A percentile compares a stretch with the other conserved stretches of the same genome.
Evolutionary conservation across 352 stramenopile species (phyloP).

Genomic region (Nannochloropsis limnetica): DNA sequence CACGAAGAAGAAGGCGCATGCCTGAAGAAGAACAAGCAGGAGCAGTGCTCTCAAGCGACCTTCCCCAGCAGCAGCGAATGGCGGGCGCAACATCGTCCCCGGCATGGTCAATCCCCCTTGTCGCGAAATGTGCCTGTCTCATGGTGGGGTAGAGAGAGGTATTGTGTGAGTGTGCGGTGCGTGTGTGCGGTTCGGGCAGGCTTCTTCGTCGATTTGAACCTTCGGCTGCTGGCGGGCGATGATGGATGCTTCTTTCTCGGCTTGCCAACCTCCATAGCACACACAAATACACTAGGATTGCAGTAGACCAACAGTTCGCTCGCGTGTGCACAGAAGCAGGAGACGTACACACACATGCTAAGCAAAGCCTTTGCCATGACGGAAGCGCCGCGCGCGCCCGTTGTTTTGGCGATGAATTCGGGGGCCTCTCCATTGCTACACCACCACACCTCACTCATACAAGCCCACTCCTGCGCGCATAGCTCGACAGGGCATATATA

Average conservation of each 20-base stretch:
- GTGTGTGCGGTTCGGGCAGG: neutral
- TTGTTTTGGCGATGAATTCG: no score
- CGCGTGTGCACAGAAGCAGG: neutral
- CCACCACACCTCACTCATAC: no score
- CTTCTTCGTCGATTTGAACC: neutral
- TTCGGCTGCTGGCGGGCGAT: no score
- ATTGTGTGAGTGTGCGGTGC: neutral
- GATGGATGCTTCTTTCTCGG: neutral
- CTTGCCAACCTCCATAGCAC: neutral
- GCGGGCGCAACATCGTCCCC: neutral
- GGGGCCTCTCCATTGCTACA: no score
- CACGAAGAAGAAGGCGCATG: slow-evolving; percentile 24
- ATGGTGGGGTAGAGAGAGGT: neutral
- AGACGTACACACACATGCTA: neutral
- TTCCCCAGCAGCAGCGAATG: neutral
- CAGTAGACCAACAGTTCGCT: neutral
- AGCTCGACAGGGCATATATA: no score
- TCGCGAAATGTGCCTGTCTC: neutral
- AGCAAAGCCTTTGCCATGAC: no score
- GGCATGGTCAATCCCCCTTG: neutral
- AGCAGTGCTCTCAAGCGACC: neutral
- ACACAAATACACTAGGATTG: neutral
- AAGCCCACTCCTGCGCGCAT: no score
- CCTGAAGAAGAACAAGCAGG: slow-evolving; percentile 21
- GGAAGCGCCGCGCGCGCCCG: no score